Evolutionary conservation across 192 early-diverging fungal species (phyloP), one percentile per base, ranked within the genome.

Genomic region (Podila epigama): DNA sequence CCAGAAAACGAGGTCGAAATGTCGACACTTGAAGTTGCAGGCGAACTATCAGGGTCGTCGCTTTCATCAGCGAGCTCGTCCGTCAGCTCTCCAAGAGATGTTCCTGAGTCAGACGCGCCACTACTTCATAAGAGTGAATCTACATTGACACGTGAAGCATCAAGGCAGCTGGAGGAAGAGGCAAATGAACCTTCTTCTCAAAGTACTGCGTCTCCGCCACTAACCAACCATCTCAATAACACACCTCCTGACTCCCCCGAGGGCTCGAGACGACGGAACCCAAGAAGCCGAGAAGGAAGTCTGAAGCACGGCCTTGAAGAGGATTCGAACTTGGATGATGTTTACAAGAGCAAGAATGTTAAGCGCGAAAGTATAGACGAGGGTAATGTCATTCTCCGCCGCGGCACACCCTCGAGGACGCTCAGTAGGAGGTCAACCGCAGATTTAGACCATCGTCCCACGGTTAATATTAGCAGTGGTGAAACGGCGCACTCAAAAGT

Each of bases 291-390:
- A 6, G 67, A 62, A 52, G 60, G 60, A 10, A 60, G 58, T 6
- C 68, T 60, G 2, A 70, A 70, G 32, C 68, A 70, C 35, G 20
- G 52, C 28, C 35, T 57, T 1, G 59, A 55, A 5, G 51, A 52
- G 28, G 68, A 70, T 33, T 16, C 59, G 13, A 53, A 50, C 28
- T 25, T 8, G 1, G 60, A 57, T n/a, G 29, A n/a, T 15, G 22
- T 58, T 13, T 36, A 50, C 3, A 70, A 70, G n/a, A 51, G 48
- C 3, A 70, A 70, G 40, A 28, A 52, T 20, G 60, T 69, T 29
- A 69, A 37, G 31, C 58, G 50, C 12, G 58, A 69, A 39, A 69
- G 67, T 7, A 32, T 16, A 15, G 50, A 41, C n/a, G 58, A 48
- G 18, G 22, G 42, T n/a, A 31, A 13, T 10, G 12, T 27, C 15